These are phyloP conservation scores for Ophiorrhiza pumila DNA, from an alignment of 257 asterid genomes.

Conservation along the genomic window DNA sequence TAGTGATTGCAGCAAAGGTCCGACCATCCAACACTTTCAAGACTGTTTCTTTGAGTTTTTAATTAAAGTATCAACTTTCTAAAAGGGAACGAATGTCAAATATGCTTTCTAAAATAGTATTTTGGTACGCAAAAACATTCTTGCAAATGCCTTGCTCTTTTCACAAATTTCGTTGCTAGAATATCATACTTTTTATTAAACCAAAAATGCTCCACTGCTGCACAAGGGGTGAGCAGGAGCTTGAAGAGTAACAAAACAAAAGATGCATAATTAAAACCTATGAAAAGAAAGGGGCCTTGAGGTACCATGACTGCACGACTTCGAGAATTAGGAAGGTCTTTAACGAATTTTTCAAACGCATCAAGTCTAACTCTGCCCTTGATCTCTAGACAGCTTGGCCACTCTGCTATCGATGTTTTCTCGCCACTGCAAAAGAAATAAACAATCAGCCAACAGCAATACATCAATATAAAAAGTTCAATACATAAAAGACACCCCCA, in stretches of 20 bases:
- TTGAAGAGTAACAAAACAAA: slow-evolving; percentile 31
- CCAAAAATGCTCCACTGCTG: slow-evolving; percentile 28
- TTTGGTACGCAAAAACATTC: not conserved
- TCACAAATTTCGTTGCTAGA: slow-evolving; percentile 19
- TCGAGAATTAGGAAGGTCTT: slow-evolving; percentile 92
- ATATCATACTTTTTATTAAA: slow-evolving; percentile 32
- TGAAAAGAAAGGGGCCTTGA: slow-evolving; percentile 58
- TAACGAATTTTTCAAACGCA: slow-evolving; percentile 86
- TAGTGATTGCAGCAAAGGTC: not conserved
- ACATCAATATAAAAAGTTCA: not conserved
- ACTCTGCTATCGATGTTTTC: slow-evolving; percentile 68
- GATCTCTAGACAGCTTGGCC: slow-evolving; percentile 85
- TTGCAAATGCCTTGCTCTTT: slow-evolving; percentile 19
- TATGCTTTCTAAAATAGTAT: not conserved
- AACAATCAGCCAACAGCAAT: slow-evolving; percentile 3
- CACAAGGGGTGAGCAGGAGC: slow-evolving; percentile 32
- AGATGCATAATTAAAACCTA: slow-evolving; percentile 35
- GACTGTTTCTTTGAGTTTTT: not conserved
- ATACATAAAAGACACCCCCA: not conserved
- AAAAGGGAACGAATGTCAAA: not conserved
- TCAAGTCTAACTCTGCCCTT: slow-evolving; percentile 94
- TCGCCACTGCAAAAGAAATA: slow-evolving; percentile 68
- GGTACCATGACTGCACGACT: slow-evolving; percentile 99
- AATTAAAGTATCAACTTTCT: not conserved
- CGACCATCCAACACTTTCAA: not conserved